These are phyloP conservation scores for Trichophyton benhamiae DNA, from an alignment of 2,329 filamentous ascomycete species.

Conservation along the genomic window DNA sequence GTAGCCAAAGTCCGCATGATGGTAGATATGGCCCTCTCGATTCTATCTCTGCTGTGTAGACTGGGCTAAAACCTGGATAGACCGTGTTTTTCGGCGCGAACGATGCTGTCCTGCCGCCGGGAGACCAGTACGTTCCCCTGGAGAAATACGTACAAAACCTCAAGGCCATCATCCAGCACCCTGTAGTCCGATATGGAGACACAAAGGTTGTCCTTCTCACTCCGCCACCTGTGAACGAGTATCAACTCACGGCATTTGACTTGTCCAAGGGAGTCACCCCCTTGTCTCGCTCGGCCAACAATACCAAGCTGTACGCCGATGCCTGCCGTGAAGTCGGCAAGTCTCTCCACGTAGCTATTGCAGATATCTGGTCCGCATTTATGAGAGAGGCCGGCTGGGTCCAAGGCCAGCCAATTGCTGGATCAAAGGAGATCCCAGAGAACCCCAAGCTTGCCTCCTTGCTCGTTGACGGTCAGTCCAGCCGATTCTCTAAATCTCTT, in stretches of 20 bases:
- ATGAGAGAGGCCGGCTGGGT: constrained; percentile 52
- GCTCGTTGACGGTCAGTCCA: constrained; percentile 44
- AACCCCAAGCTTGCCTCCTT: constrained; percentile 44
- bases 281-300: constrained; percentile 45
- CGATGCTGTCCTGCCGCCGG: constrained; percentile 60
- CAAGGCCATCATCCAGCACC: constrained; percentile 57
- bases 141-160: constrained; percentile 63
- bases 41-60: neutral
- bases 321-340: constrained; percentile 52
- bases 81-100: constrained; percentile 80
- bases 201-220: constrained; percentile 64
- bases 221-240: constrained; percentile 72
- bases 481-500: neutral
- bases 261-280: constrained; percentile 33
- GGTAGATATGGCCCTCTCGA: constrained; percentile 20
- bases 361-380: constrained; percentile 70
- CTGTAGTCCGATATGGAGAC: constrained; percentile 54
- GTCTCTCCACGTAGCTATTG: constrained; percentile 45
- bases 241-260: constrained; percentile 45
- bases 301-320: constrained; percentile 51
- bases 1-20: constrained; percentile 36
- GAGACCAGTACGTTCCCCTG: constrained; percentile 66
- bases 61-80: constrained; percentile 29
- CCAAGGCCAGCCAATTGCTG: constrained; percentile 38
- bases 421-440: constrained; percentile 46